These are phyloP conservation scores for Penicillium pulvis DNA, from an alignment of 495 filamentous ascomycete species.

Conservation along the genomic window DNA sequence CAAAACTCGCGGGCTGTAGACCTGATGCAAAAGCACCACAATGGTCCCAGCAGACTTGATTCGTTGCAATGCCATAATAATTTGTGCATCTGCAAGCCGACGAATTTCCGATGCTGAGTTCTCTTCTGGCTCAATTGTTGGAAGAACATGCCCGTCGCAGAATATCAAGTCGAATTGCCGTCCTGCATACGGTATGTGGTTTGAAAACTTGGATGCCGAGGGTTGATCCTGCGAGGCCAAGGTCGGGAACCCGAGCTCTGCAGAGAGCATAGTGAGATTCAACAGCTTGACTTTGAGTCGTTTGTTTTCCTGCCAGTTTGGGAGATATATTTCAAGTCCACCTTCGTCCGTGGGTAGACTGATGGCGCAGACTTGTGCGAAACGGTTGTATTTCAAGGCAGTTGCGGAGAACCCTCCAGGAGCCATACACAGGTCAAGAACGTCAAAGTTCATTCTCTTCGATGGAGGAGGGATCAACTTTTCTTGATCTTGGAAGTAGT, in stretches of 20 bases:
- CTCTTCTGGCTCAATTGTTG: neutral
- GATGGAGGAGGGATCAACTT: conserved; percentile 5
- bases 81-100: conserved; percentile 8
- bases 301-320: neutral
- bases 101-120: neutral
- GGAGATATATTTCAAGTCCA: conserved; percentile 1
- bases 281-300: neutral
- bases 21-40: conserved; percentile 11
- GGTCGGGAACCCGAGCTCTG: conserved; percentile 4
- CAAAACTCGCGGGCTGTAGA: neutral
- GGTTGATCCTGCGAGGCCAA: neutral
- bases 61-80: conserved; percentile 5
- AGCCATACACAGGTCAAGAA: conserved; percentile 12
- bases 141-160: conserved; percentile 9
- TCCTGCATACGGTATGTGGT: neutral
- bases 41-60: conserved; percentile 10
- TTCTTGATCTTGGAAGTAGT: conserved; percentile 1
- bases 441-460: conserved; percentile 4
- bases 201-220: conserved; percentile 4
- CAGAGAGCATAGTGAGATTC: conserved; percentile 13
- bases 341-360: conserved; percentile 2
- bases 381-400: conserved; percentile 3
- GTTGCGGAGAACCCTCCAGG: conserved; percentile 6
- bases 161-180: conserved; percentile 2
- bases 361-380: conserved; percentile 2